A percentile compares a stretch with the other conserved stretches of the same genome.
Evolutionary conservation across 345 rosid genomes (phyloP).

Genomic region (Brassica rapa): DNA sequence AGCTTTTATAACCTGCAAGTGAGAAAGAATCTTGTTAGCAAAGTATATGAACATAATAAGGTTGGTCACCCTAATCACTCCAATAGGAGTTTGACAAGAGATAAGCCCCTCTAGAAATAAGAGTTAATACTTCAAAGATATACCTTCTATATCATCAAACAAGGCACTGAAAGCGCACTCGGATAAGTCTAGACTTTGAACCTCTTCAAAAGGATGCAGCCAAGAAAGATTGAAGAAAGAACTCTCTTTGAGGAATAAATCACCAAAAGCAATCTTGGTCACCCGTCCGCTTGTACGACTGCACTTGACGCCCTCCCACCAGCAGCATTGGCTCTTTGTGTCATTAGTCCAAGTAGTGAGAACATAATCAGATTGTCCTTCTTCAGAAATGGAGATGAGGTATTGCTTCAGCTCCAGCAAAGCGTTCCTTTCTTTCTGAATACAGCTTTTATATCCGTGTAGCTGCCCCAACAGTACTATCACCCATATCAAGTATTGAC

Average conservation of each 20-base stretch:
- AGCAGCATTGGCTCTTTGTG: neutral
- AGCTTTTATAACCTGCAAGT: slow-evolving; percentile 5
- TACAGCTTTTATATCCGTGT: too few species aligned
- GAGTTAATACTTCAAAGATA: neutral
- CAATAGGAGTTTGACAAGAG: neutral
- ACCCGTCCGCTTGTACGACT: neutral
- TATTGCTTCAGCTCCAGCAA: too few species aligned
- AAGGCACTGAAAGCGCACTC: neutral
- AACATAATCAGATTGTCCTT: neutral
- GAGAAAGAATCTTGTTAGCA: neutral
- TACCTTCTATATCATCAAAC: neutral
- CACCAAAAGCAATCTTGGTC: neutral
- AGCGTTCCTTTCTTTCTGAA: too few species aligned
- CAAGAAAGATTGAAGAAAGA: neutral
- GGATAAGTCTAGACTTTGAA: neutral
- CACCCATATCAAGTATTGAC: too few species aligned
- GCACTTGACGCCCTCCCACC: neutral
- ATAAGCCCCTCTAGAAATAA: neutral
- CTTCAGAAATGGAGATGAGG: too few species aligned
- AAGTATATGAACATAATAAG: neutral
- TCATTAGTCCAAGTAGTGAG: neutral
- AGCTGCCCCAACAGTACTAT: too few species aligned
- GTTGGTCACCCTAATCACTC: neutral
- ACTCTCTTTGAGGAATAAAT: neutral
- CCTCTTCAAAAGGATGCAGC: neutral